Base-by-base conservation (phyloP, 2,329 filamentous ascomycete species). In the Metarhizium brunneum region DNA sequence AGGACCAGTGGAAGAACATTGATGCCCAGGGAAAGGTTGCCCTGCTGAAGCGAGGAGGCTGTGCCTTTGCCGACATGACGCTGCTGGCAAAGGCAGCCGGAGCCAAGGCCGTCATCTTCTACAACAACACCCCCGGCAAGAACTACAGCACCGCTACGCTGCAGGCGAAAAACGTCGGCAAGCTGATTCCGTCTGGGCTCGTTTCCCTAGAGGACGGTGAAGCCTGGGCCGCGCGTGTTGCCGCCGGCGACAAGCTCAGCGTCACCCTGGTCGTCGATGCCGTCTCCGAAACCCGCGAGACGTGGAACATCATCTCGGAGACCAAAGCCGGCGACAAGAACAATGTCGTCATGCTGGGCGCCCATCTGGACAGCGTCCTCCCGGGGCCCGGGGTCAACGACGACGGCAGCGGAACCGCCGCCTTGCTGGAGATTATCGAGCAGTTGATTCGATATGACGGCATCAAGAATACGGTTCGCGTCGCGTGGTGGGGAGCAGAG, bases 81-180 rank as follows among this genome's bases (percentile, higher is more conserved):
- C 71, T 68, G 61, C 67, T 75, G 4, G 75, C 75, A 40, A 70
- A 65, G 59, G 65, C 66, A 2, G 65, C 71, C 35, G 74, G 74
- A 42, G 75, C 74, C 2, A 13, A 71, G 5, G 74, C 68, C 42
- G 71, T 78, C 1, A 69, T 87, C 51, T 72, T 87, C 56, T 86
- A 83, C 69, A 82, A 87, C 74, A 82, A 85, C 58, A 71, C 67
- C 2, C 66, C 75, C 0, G 80, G 78, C 1, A 57, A 56, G 2
- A 50, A 68, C 2, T 64, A 75, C 2, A 68, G 69, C 10, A 35
- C 20, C n/a, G 81, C 79, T 14, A 84, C 81, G 0, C 72, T 86
- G 2, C 75, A 77, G 16, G 68, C 68, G 3, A 60, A 61, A 47
- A 71, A 67, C 60, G 56, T 66, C 36, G 68, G 66, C 43, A 58